Evolutionary conservation across 305 asterid genomes (phyloP), one percentile per base, ranked within the genome.

Genomic region (Fraxinus greggii): DNA sequence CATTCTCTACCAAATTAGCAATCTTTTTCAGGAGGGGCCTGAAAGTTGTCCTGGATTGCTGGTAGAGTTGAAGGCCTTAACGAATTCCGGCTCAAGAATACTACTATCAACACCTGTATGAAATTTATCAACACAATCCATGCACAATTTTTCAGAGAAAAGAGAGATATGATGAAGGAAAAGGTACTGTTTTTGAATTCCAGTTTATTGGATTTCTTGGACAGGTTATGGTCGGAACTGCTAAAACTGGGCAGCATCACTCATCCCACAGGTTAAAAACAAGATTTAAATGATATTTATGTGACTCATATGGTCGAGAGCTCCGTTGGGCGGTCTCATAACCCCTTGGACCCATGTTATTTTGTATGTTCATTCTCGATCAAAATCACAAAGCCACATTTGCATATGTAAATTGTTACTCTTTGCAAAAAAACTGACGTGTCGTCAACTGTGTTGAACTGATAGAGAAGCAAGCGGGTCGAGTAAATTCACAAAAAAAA

Each of bases 1-100:
- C 84, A 89, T 3, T 89, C 76, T 5, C 83, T 84, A 2, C 96
- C 94, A 40, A 26, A 82, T 38, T 75, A 32, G 79, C 96, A 92
- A 19, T 77, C 28, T 3, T 73, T 65, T 13, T 77, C 82, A 13
- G 80, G 29, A 5, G 48, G 4, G 67, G 80, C 59, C 13, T 76
- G 79, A 81, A 73, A 36, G 69, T 40, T 45, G 83, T 29, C 80
- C 15, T 48, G 84, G 82, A 74, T 2, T 72, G 87, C 8, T 33
- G 87, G 73, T 3, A 45, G 75, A 10, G 88, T 82, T 8, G 84
- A 83, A 21, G 88, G 81, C 3, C 86, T 76, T 4, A 84, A 24
- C 28, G 40, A 17, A 13, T 3, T 59, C 15, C 84, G 82, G 87
- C 28, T 83, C 81, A 87, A 86, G 83, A 81, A 80, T 59, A 83